Conservation (phyloP, 176 grass and related monocot species). For the Lolium perenne region DNA sequence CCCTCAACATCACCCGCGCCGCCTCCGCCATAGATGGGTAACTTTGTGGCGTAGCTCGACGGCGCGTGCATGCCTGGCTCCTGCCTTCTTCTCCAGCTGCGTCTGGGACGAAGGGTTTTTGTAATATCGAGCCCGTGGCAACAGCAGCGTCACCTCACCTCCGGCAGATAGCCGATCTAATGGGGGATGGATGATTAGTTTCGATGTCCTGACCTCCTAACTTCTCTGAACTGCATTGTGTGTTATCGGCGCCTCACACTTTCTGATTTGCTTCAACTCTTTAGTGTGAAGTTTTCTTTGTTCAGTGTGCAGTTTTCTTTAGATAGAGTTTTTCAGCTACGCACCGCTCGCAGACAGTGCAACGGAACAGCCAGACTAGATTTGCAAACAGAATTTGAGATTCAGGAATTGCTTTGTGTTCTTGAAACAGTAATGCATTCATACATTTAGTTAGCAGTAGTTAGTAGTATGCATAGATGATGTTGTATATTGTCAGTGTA, state of each 20-base stretch:
- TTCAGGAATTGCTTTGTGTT: too few species aligned
- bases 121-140: slow-evolving; percentile 48
- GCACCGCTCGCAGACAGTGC: too few species aligned
- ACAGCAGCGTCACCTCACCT: slow-evolving; percentile 10
- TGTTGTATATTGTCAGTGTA: too few species aligned
- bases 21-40: slow-evolving; percentile 8
- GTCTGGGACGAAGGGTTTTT: slow-evolving; percentile 64
- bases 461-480: too few species aligned
- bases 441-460: too few species aligned
- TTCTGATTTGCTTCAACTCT: not conserved
- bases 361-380: too few species aligned
- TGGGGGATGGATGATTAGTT: slow-evolving; percentile 33
- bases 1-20: slow-evolving; percentile 67
- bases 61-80: slow-evolving; percentile 2
- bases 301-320: not conserved
- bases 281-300: not conserved
- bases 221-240: not conserved
- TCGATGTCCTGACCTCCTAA: slow-evolving; percentile 39
- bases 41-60: not conserved
- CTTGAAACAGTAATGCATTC: too few species aligned
- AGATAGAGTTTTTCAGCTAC: too few species aligned
- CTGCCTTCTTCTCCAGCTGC: slow-evolving; percentile 21
- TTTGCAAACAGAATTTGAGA: too few species aligned
- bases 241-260: not conserved
- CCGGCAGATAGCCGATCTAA: slow-evolving; percentile 28